Evolutionary conservation across 306 rosid species (phyloP), one percentile per base, ranked within the genome.

Genomic region (Corylus americana): DNA sequence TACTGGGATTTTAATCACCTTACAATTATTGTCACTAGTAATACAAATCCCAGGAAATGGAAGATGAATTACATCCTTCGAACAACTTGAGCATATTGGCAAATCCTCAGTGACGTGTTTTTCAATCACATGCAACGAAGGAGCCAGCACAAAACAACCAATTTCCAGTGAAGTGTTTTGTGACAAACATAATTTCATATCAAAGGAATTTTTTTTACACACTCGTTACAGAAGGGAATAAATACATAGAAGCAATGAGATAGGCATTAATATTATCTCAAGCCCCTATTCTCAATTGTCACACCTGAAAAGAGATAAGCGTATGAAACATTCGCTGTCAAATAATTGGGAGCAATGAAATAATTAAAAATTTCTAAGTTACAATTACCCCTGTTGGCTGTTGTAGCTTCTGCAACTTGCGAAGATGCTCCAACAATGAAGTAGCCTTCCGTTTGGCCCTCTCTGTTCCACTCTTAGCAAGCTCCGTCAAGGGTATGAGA

Each of bases 361-460:
- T 75, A 79, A 80, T 74, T 84, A 37, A 55, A 74, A 74, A 77
- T 72, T 82, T 68, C 57, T 14, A 14, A 77, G 77, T 82, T 75
- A 83, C 76, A 77, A 64, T 77, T 81, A 49, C 69, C 51, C 81
- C 77, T 71, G 74, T 88, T 78, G 87, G 74, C 82, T 87, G 93
- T 84, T 91, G 92, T 74, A 42, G 45, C 45, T 42, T 42, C 8
- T 42, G 8, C 1, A 86, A 54, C 86, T 88, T 91, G 3, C 88
- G 87, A 76, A 96, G 97, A 90, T 89, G 97, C 85, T 89, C 98
- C 88, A 96, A 70, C 85, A 93, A 87, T 66, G 97, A 96, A 67
- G 89, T 87, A 14, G 98, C 98, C 83, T 96, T 96, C 81, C 99
- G 78, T 85, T 93, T 93, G 55, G 98, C 94, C 79, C 99, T 89